Conservation (phyloP, 352 stramenopile species). For the Bremia lactucae region DNA sequence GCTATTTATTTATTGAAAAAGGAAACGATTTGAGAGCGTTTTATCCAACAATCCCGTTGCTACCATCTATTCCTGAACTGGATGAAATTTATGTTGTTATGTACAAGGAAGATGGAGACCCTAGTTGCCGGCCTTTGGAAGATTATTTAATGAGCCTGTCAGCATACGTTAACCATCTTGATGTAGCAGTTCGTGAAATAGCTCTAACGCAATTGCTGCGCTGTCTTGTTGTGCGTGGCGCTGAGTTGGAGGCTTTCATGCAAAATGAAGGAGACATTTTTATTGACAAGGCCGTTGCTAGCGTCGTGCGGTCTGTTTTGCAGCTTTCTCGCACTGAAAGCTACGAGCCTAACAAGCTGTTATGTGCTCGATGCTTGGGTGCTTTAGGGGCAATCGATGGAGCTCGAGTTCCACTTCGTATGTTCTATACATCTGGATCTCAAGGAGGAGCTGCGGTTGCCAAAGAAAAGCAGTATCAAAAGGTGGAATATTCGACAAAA, state of each 20-base stretch:
- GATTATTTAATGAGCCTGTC: constrained; percentile 51
- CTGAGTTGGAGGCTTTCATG: constrained; percentile 53
- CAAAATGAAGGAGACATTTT: constrained; percentile 61
- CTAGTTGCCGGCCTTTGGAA: constrained; percentile 24
- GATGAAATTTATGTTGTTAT: constrained; percentile 50
- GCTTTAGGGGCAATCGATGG: constrained; percentile 73
- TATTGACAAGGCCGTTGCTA: constrained; percentile 45
- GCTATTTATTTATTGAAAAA: constrained; percentile 74
- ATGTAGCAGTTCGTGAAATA: constrained; percentile 67
- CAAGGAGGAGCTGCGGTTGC: constrained; percentile 9
- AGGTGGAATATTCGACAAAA: constrained; percentile 61
- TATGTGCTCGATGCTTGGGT: constrained; percentile 65
- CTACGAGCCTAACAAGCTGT: constrained; percentile 48
- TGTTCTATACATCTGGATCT: constrained; percentile 40
- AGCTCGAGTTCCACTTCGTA: constrained; percentile 54
- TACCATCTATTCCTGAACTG: constrained; percentile 56
- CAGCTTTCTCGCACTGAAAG: constrained; percentile 56
- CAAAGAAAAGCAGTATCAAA: constrained; percentile 35
- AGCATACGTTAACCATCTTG: constrained; percentile 66
- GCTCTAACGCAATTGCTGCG: constrained; percentile 60
- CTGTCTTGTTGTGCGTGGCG: constrained; percentile 44
- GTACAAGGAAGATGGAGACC: constrained; percentile 51
- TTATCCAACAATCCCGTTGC: constrained; percentile 58
- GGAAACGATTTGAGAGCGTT: constrained; percentile 39
- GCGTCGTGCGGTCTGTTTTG: constrained; percentile 56